These are phyloP conservation scores for Exidia glandulosa DNA, from an alignment of 768 basidiomycete species.

Conservation along the genomic window DNA sequence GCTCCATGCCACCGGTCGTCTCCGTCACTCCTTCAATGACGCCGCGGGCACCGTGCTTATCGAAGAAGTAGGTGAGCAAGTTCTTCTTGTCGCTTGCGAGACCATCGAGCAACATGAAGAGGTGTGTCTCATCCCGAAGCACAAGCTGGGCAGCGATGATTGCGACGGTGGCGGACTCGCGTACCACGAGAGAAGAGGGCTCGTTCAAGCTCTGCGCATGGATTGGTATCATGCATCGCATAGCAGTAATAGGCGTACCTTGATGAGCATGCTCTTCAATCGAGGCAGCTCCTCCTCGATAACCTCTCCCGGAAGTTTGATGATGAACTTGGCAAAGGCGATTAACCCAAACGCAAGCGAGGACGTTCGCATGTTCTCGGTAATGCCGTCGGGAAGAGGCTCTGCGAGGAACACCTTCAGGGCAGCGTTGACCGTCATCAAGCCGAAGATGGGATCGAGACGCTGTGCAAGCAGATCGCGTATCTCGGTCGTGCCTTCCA, in stretches of 20 bases:
- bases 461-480: constrained; percentile 62
- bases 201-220: constrained; percentile 68
- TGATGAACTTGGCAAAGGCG: constrained; percentile 71
- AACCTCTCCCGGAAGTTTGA: constrained; percentile 71
- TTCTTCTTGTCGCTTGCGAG: constrained; percentile 89
- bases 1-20: constrained; percentile 40
- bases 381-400: constrained; percentile 30
- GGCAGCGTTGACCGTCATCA: constrained; percentile 72
- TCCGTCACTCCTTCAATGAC: constrained; percentile 17
- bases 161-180: constrained; percentile 71
- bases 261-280: constrained; percentile 55
- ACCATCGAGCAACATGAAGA: constrained; percentile 71
- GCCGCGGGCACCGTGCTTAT: constrained; percentile 71
- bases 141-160: constrained; percentile 81
- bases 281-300: constrained; percentile 82
- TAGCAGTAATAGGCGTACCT: constrained; percentile 30
- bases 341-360: constrained; percentile 77
- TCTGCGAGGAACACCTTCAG: constrained; percentile 53
- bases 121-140: constrained; percentile 69
- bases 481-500: constrained; percentile 74
- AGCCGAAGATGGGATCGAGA: constrained; percentile 74
- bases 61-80: constrained; percentile 77
- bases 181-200: constrained; percentile 58
- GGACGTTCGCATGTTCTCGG: constrained; percentile 45
- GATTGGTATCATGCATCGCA: not conserved